phyloP scores from a whole-genome alignment of 1,139 yeast genomes.

The Blastobotrys proliferans region DNA sequence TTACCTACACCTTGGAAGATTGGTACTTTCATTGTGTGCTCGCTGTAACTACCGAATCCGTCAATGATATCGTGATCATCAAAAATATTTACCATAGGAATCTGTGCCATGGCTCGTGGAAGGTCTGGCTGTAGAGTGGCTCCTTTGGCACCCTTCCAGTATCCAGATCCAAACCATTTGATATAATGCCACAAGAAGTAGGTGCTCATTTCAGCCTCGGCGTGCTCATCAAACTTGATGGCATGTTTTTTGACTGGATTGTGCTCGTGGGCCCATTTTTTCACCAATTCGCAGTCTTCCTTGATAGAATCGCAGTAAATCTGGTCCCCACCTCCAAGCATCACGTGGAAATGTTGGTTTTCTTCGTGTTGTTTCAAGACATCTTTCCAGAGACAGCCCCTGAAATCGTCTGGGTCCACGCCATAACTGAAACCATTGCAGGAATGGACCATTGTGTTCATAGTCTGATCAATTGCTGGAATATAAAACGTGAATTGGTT shows the following conservation, averaged over 20 bases:
- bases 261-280: conserved; percentile 58
- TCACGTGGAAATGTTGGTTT: conserved; percentile 70
- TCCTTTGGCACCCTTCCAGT: conserved; percentile 68
- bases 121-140: conserved; percentile 60
- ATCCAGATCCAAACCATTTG: conserved; percentile 87
- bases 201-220: conserved; percentile 51
- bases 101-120: conserved; percentile 73
- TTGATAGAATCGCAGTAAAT: conserved; percentile 83
- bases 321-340: conserved; percentile 98
- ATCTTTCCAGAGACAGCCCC: conserved; percentile 81
- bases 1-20: conserved; percentile 69
- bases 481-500: conserved; percentile 50
- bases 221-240: conserved; percentile 44
- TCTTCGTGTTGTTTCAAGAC: conserved; percentile 61
- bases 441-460: conserved; percentile 78
- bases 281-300: conserved; percentile 42
- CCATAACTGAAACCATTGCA: conserved; percentile 90
- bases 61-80: conserved; percentile 91
- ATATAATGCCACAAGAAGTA: conserved; percentile 72
- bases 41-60: conserved; percentile 87
- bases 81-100: conserved; percentile 78
- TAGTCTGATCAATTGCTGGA: conserved; percentile 56
- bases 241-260: conserved; percentile 45
- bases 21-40: conserved; percentile 65
- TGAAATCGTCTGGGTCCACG: conserved; percentile 61